Conservation (phyloP, 345 rosid genomes). For the Zanthoxylum bungeanum region DNA sequence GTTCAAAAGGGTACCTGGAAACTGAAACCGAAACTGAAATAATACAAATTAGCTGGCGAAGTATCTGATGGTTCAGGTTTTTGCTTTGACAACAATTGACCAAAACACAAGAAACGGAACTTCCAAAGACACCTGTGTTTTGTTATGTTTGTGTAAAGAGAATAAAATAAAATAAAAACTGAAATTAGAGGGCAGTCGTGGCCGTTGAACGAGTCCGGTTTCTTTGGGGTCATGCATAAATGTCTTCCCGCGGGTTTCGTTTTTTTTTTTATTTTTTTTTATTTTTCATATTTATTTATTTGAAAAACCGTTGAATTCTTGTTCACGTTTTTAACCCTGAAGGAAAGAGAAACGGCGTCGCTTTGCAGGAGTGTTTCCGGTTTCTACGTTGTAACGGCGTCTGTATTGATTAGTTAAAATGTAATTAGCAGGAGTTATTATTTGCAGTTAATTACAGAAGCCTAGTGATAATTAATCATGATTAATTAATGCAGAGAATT, state of each 20-base stretch:
- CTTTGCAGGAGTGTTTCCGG: neutral
- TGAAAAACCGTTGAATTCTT: neutral
- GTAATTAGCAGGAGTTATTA: too few species aligned
- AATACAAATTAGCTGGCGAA: neutral
- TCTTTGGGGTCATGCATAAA: conserved; percentile 15
- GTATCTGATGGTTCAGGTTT: neutral
- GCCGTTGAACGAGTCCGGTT: conserved; percentile 35
- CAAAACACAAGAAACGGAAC: conserved; percentile 1
- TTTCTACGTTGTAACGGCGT: neutral
- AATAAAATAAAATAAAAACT: neutral
- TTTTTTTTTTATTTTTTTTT: neutral
- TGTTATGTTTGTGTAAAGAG: neutral
- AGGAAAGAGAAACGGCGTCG: neutral
- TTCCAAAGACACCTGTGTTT: neutral
- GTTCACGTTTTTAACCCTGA: neutral
- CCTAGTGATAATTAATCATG: too few species aligned
- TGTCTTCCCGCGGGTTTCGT: conserved; percentile 48
- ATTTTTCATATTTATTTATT: neutral
- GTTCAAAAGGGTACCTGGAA: neutral
- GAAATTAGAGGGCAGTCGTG: neutral
- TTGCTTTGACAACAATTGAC: neutral
- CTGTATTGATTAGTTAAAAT: too few species aligned
- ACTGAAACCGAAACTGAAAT: neutral
- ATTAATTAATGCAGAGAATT: too few species aligned
- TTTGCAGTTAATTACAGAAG: too few species aligned